Evolutionary conservation across 2,329 filamentous ascomycete genomes (phyloP), one percentile per base, ranked within the genome.

Genomic region (Penicillium verrucosum): DNA sequence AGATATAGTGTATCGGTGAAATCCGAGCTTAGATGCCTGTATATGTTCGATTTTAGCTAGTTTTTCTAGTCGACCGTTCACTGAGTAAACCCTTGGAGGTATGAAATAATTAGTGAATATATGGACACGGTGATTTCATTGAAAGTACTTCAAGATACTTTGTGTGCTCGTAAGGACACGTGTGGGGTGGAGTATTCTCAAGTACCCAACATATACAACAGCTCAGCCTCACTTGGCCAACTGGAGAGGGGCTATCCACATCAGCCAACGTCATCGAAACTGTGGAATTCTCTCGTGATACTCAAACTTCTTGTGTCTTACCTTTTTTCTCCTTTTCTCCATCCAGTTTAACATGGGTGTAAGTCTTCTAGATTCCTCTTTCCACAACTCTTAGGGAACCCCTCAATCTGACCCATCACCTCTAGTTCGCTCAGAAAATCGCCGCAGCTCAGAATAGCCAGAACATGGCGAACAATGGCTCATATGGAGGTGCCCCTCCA

Each of bases 371-470:
- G 9, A n/a, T 48, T 27, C 30, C 32, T 34, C 25, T 21, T 29
- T 7, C 21, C 7, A 16, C 21, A 32, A 23, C 16, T n/a, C 36
- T 9, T 3, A 21, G 11, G 29, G 25, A 34, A 36, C 37, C 23
- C 12, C 21, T 27, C 32, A 23, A 45, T 34, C 58, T 55, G 43
- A 58, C 16, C 27, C 29, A n/a, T 43, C 16, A 18, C 14, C 54
- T 55, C 27, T 60, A 75, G 73, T 74, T 75, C 62, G 72, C 73
- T 29, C 71, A 70, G 50, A 75, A 75, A 62, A 70, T 75, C 56
- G 75, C 77, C 49, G 72, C 70, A 46, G 65, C 67, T 53, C 74
- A 77, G 61, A 67, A 65, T 29, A 57, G 58, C 25, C 54, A 59
- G 29, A 63, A 48, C 29, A 56, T 61, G 54, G 64, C 62, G 48